Evolutionary conservation across 805 yeast genomes (phyloP), one percentile per base, ranked within the genome.

Genomic region (Teunomyces cretensis): DNA sequence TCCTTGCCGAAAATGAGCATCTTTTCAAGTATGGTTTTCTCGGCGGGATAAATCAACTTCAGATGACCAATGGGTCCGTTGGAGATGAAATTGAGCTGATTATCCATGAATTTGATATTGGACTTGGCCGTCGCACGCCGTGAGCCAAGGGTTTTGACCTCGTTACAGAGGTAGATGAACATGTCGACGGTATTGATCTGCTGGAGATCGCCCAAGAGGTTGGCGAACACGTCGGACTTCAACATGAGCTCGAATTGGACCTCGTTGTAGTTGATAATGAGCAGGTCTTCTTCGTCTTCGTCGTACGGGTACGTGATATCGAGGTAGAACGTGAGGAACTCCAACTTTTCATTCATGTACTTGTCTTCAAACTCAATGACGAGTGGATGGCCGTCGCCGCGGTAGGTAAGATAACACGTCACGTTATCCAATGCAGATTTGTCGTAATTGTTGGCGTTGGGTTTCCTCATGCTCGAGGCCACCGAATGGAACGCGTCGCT

Each of bases 41-140:
- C 86, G 48, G 74, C 76, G 0, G 96, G 96, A 39, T 84, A 74
- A 8, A 76, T 72, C 15, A 88, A 68, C 55, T 84, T 83, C 32
- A 88, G 81, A 42, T 74, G 70, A 0, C 96, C 96, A 38, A 87
- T 73, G n/a, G 83, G 86, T 9, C 92, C 87, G 32, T 74, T 75
- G 0, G 94, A 84, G 4, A 86, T 76, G 43, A 89, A 74, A 19
- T 75, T 69, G 38, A 84, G 61, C 50, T 70, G 74, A 30, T 74
- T 69, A 54, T 61, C 46, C 35, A 33, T 31, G 17, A 47, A 45
- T 11, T 30, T 32, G 30, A 47, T 32, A 14, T 35, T 22, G 8
- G 48, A 39, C 14, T 15, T 39, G 30, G n/a, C 35, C 12, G 35
- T 27, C 13, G 39, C 37, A 15, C 41, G 30, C 12, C 30, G 41